Percentiles rank a stretch among this genome's conserved stretches.
Evolutionary conservation across 2,329 filamentous ascomycete species (phyloP).

Genomic region (Arachnopeziza araneosa): DNA sequence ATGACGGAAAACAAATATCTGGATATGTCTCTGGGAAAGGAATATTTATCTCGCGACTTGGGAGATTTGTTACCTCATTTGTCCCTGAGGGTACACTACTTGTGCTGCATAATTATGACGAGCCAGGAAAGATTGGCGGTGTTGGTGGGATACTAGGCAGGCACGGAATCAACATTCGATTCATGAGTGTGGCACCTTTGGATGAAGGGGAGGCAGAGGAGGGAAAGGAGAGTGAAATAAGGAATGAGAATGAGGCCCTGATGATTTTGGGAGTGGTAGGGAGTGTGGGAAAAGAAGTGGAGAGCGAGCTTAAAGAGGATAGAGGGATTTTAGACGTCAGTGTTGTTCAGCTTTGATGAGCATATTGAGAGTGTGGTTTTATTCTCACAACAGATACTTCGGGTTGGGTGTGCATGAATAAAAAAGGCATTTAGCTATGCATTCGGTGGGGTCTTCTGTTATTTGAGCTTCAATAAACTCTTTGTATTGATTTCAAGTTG

Average conservation of each 20-base stretch:
- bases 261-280: constrained; percentile 77
- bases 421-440: too few species aligned
- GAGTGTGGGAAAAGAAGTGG: constrained; percentile 51
- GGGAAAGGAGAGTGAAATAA: constrained; percentile 14
- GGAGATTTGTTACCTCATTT: constrained; percentile 69
- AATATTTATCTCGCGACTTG: constrained; percentile 66
- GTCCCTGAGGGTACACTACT: constrained; percentile 67
- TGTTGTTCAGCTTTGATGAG: constrained; percentile 35
- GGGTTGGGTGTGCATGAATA: neutral
- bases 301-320: constrained; percentile 42
- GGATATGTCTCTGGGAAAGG: constrained; percentile 61
- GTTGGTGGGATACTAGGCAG: constrained; percentile 64
- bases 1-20: constrained; percentile 45
- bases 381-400: neutral
- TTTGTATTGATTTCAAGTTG: too few species aligned
- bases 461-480: too few species aligned
- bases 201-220: constrained; percentile 14
- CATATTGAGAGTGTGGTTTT: neutral
- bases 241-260: constrained; percentile 57
- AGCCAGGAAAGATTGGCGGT: constrained; percentile 75
- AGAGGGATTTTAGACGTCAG: constrained; percentile 53
- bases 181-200: constrained; percentile 66
- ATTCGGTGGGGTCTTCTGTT: too few species aligned
- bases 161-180: constrained; percentile 70
- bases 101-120: constrained; percentile 77